Percentiles rank a stretch among this genome's conserved stretches.
Conservation (phyloP, 805 yeast genomes). For the Pichia membranifaciens region DNA sequence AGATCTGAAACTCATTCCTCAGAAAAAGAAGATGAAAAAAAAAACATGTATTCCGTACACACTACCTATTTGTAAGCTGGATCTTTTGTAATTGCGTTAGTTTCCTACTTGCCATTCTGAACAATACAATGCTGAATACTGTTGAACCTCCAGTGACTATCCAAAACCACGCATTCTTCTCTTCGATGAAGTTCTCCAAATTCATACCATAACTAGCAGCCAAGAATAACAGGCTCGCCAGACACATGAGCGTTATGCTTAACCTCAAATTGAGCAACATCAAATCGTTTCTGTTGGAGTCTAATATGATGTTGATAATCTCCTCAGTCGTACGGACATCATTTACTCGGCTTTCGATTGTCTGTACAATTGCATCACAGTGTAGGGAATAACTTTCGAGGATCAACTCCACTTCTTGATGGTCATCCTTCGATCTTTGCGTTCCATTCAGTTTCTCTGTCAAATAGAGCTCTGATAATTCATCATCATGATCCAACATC, state of each 20-base stretch:
- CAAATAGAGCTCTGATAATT: constrained; percentile 72
- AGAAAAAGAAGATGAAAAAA: not conserved
- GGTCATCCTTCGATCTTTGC: constrained; percentile 54
- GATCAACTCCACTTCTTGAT: constrained; percentile 83
- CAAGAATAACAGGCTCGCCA: constrained; percentile 73
- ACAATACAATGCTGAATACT: constrained; percentile 36
- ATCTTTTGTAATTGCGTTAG: constrained; percentile 65
- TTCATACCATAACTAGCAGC: constrained; percentile 97
- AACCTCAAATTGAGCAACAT: constrained; percentile 83
- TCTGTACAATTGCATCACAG: constrained; percentile 91
- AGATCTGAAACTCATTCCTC: not conserved
- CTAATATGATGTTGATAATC: constrained; percentile 85
- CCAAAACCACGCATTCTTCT: constrained; percentile 62
- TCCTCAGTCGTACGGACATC: constrained; percentile 92
- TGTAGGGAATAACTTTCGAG: constrained; percentile 88
- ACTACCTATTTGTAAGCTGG: constrained; percentile 25
- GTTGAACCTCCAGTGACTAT: constrained; percentile 44
- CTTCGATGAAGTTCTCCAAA: constrained; percentile 86
- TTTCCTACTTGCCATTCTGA: constrained; percentile 48
- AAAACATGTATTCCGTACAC: not conserved
- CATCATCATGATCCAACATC: constrained; percentile 81
- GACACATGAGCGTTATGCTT: constrained; percentile 74
- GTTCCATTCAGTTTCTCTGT: constrained; percentile 48
- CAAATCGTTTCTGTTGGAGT: constrained; percentile 87
- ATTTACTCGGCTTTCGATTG: constrained; percentile 67